Evolutionary conservation across 2,329 filamentous ascomycete species (phyloP).

Genomic region (Trichoderma sp.): DNA sequence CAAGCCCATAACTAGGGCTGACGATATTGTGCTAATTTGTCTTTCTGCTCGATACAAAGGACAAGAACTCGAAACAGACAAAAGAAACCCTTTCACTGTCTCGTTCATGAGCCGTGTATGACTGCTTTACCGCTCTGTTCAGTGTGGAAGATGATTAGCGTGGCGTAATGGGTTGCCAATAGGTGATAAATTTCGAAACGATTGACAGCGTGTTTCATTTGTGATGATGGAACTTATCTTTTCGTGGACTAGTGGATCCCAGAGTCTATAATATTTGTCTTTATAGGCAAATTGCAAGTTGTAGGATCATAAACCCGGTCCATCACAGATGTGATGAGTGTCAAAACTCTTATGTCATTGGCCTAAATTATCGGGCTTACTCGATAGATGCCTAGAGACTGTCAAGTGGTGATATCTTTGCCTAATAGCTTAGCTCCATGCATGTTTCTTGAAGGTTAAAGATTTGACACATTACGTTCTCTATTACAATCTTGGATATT

Average conservation of each 20-base stretch:
- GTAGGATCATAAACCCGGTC: neutral
- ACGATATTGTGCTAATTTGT: no score
- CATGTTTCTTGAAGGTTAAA: neutral
- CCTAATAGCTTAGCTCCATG: neutral
- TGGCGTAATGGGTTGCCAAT: no score
- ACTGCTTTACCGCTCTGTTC: no score
- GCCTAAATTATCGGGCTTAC: neutral
- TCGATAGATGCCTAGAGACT: neutral
- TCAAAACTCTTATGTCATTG: fast-evolving
- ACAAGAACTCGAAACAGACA: no score
- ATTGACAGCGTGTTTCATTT: neutral
- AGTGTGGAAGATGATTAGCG: no score
- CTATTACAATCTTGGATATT: neutral
- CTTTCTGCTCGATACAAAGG: no score
- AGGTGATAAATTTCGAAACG: neutral
- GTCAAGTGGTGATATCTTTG: neutral
- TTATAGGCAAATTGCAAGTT: neutral
- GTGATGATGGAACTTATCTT: neutral
- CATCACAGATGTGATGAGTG: neutral
- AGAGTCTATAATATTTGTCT: neutral
- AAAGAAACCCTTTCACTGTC: no score
- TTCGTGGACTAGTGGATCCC: neutral
- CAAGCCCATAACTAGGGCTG: no score
- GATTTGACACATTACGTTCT: neutral
- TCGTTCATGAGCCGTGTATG: no score